phyloP scores from a whole-genome alignment of 2,329 filamentous ascomycete species.

The Curvularia spicifera region DNA sequence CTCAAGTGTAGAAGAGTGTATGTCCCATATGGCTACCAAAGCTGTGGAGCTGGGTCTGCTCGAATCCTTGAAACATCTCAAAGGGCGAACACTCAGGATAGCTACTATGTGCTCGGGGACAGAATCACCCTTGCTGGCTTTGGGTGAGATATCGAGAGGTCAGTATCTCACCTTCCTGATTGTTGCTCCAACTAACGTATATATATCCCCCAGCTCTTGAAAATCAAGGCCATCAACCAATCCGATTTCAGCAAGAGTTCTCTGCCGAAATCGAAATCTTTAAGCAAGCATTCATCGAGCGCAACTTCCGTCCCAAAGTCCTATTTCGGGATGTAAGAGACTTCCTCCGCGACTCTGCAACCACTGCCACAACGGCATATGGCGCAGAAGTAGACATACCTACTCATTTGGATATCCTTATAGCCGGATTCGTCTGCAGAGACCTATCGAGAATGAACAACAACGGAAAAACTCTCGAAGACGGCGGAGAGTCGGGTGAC shows the following conservation, averaged over 20 bases:
- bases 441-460: conserved; percentile 74
- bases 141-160: conserved; percentile 60
- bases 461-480: conserved; percentile 57
- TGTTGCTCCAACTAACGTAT: not conserved
- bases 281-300: conserved; percentile 57
- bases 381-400: conserved; percentile 66
- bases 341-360: conserved; percentile 56
- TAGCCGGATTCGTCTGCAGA: conserved; percentile 77
- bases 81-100: conserved; percentile 57
- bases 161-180: not conserved
- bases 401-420: conserved; percentile 65
- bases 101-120: conserved; percentile 82
- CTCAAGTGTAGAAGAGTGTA: conserved; percentile 56
- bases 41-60: conserved; percentile 44
- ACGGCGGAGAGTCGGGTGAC: conserved; percentile 67
- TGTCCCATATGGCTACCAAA: conserved; percentile 55
- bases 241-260: conserved; percentile 51
- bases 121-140: conserved; percentile 72
- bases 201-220: conserved; percentile 20
- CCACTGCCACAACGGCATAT: conserved; percentile 67
- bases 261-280: conserved; percentile 55
- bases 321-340: conserved; percentile 56
- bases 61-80: conserved; percentile 45
- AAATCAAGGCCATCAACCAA: conserved; percentile 9
- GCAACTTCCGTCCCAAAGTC: conserved; percentile 53